A percentile compares a stretch with the other conserved stretches of the same genome.
Evolutionary conservation across 2,329 filamentous ascomycete species (phyloP).

Genomic region (Paracoccidioides brasiliensis): DNA sequence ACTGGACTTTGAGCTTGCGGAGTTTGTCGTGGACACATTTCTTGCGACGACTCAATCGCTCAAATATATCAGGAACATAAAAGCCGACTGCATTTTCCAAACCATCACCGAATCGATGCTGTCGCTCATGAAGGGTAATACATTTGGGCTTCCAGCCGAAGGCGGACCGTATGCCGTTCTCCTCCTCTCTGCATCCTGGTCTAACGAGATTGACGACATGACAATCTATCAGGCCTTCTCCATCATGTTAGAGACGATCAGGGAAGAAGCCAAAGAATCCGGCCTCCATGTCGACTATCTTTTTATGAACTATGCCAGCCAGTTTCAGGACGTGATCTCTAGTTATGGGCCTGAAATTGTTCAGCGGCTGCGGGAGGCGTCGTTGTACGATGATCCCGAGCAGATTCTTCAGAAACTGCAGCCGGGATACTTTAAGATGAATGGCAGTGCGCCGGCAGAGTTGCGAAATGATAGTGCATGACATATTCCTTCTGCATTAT

Average conservation of each 20-base stretch:
- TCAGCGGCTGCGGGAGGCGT: background rate
- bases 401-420: background rate
- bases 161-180: constrained; percentile 17
- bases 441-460: background rate
- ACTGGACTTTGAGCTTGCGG: constrained; percentile 18
- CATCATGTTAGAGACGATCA: constrained; percentile 17
- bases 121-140: constrained; percentile 21
- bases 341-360: constrained; percentile 30
- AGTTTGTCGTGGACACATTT: constrained; percentile 17
- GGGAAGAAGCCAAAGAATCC: constrained; percentile 17
- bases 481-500: background rate
- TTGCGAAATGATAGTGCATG: background rate
- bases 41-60: constrained; percentile 10
- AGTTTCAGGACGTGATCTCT: constrained; percentile 30
- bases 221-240: constrained; percentile 16
- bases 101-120: constrained; percentile 21
- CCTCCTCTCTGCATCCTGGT: constrained; percentile 20
- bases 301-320: constrained; percentile 38
- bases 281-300: constrained; percentile 23
- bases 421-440: background rate
- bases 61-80: constrained; percentile 9
- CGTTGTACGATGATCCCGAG: background rate
- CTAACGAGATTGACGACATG: constrained; percentile 20
- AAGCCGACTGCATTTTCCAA: constrained; percentile 18
- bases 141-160: constrained; percentile 20